Base-by-base conservation (phyloP, 1,284 basidiomycete genomes). In the Boletus calvinii region DNA sequence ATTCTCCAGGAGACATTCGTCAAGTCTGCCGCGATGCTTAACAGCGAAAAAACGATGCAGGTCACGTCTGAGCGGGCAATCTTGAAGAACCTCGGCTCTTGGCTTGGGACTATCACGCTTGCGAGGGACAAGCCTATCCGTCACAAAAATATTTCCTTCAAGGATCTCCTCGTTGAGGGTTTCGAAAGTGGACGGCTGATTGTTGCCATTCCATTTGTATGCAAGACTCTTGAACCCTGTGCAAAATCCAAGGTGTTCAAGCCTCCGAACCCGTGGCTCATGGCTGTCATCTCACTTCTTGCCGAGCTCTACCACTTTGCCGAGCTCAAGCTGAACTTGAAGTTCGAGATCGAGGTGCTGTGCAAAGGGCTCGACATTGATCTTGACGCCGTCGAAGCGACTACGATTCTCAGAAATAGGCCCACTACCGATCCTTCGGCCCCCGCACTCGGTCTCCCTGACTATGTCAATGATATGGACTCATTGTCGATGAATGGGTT, bases 291-390 rank as follows among this genome's bases (percentile, higher is more conserved):
- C 60, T 85, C 90, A 57, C 79, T 99, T 24, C 83, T 99, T 45
- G 92, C 88, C 37, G 97, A 99, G 72, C 81, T 99, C 18, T 99
- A 99, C 72, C 93, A 96, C 67, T 97, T 88, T 62, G 96, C 94
- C 4, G 95, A 99, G 63, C 80, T 99, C 57, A 97, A 98, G 74
- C 79, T 99, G 55, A 98, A 98, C 69, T 80, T 96, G 69, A 99
- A 98, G 72, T 99, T 99, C 65, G 97, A 99, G 74, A 99, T 99
- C 59, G 97, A 99, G 72, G 89, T 98, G 30, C 76, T 99, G 9
- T 99, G 96, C 80, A 96, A 94, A 71, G 84, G 85, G 39, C 83
- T 99, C 31, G 87, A 90, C 31, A 83, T 99, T 59, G 88, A 96
- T 65, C 81, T 99, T 40, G 92, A 92, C 67, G 74, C 86, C 11